Percentiles rank a stretch among this genome's conserved stretches.
Conservation (phyloP, 306 rosid species). For the Castanea mollissima region DNA sequence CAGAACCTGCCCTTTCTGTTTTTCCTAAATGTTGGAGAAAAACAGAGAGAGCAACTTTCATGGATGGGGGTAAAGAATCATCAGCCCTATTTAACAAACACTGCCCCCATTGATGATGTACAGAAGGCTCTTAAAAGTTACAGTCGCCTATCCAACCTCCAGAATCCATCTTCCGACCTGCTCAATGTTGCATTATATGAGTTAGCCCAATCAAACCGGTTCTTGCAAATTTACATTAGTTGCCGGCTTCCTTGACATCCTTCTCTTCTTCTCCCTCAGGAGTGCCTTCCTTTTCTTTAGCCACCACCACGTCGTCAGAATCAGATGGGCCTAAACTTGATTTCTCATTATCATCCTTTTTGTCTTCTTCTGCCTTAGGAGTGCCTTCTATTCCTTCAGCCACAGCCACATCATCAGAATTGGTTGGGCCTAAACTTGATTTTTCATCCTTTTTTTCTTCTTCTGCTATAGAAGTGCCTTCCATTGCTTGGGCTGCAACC, state of each 20-base stretch:
- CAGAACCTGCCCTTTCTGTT: constrained; percentile 11
- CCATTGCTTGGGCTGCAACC: constrained; percentile 16
- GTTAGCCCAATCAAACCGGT: constrained; percentile 51
- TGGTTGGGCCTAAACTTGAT: constrained; percentile 20
- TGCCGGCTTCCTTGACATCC: constrained; percentile 29
- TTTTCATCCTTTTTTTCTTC: constrained; percentile 14
- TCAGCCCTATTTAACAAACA: constrained; percentile 42
- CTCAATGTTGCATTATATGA: constrained; percentile 40
- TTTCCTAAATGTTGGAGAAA: neutral
- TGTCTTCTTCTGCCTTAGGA: neutral
- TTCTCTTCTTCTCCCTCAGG: constrained; percentile 34
- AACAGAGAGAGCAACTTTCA: constrained; percentile 1
- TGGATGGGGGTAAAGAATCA: constrained; percentile 62
- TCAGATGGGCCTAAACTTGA: constrained; percentile 18
- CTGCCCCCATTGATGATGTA: constrained; percentile 29
- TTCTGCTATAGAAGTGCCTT: constrained; percentile 13
- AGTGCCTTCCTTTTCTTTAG: constrained; percentile 26
- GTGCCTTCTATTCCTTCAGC: constrained; percentile 25
- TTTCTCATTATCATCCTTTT: too few relatives aligned
- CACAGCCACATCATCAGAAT: constrained; percentile 18
- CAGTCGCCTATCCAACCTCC: constrained; percentile 50
- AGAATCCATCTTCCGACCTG: constrained; percentile 65
- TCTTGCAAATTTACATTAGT: constrained; percentile 55
- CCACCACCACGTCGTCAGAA: constrained; percentile 17
- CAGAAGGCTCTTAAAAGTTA: constrained; percentile 40